Conservation (phyloP, 148 eudicot species). For the Tetragonia tetragonoides region DNA sequence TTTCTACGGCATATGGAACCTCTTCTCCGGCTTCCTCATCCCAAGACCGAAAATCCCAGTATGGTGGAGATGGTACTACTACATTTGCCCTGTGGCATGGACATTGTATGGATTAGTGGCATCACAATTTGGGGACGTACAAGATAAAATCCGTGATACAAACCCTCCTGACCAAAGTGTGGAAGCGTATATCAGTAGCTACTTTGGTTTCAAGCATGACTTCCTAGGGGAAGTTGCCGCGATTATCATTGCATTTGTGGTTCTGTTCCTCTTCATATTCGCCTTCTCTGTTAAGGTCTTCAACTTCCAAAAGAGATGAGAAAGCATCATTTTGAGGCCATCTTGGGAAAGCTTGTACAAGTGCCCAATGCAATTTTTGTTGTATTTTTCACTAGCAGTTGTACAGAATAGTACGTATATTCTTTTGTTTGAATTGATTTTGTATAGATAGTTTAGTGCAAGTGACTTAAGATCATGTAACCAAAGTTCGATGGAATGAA, state of each 20-base stretch:
- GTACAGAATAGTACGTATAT: not conserved
- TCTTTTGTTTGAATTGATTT: not conserved
- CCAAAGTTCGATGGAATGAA: not conserved
- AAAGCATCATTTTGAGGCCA: not conserved
- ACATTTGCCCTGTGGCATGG: conserved; percentile 65
- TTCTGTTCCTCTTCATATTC: conserved; percentile 54
- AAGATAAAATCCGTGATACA: not conserved
- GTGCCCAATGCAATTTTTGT: not conserved
- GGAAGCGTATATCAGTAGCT: conserved; percentile 33
- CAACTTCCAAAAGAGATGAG: conserved; percentile 70
- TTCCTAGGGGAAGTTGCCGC: conserved; percentile 50
- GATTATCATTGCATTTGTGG: conserved; percentile 36
- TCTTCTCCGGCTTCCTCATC: conserved; percentile 66
- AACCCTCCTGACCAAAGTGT: conserved; percentile 14
- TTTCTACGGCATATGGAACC: conserved; percentile 53
- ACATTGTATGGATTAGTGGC: conserved; percentile 59
- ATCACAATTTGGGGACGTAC: conserved; percentile 67
- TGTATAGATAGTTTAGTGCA: not conserved
- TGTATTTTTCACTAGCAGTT: not conserved
- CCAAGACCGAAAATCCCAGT: conserved; percentile 60
- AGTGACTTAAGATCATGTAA: not conserved
- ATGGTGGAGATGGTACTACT: conserved; percentile 85
- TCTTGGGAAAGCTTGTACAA: not conserved
- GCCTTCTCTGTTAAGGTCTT: conserved; percentile 58
- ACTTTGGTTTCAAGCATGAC: conserved; percentile 60